These are phyloP conservation scores for Rosa rugosa DNA, from an alignment of 306 rosid genomes.

Conservation along the genomic window DNA sequence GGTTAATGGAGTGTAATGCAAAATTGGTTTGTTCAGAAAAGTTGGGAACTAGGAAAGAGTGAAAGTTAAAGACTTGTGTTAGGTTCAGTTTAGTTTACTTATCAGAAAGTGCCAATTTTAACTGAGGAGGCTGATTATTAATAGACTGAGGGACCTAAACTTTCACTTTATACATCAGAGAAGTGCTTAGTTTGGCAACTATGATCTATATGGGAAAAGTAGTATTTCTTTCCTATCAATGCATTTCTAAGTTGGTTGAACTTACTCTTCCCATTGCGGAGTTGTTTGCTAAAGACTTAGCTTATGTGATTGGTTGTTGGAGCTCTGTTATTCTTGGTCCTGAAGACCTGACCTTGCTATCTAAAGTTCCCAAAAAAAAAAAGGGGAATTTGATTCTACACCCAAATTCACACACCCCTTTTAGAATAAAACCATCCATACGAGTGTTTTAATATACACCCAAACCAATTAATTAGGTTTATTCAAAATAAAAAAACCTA, in stretches of 20 bases:
- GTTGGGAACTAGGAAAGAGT: neutral
- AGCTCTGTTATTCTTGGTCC: neutral
- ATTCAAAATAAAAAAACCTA: too few relatives aligned
- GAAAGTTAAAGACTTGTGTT: too few relatives aligned
- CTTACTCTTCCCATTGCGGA: neutral
- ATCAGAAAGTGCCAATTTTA: neutral
- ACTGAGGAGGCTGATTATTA: neutral
- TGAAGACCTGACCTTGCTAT: neutral
- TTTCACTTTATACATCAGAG: neutral
- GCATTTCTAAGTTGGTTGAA: neutral
- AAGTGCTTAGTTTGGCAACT: neutral
- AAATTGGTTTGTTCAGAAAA: neutral
- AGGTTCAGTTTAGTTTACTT: too few relatives aligned
- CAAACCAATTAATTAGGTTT: too few relatives aligned
- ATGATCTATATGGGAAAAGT: neutral
- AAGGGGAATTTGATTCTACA: too few relatives aligned
- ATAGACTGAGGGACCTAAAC: neutral
- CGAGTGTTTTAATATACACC: too few relatives aligned
- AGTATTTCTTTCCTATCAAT: neutral
- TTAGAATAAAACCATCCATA: too few relatives aligned
- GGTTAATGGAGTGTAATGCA: constrained; percentile 7
- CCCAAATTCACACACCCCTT: too few relatives aligned
- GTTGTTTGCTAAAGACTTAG: neutral
- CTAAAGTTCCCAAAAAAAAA: neutral
- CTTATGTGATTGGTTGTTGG: neutral